Evolutionary conservation across 208 protist genomes (phyloP), one percentile per base, ranked within the genome.

Genomic region (Plasmodiophora brassicae): DNA sequence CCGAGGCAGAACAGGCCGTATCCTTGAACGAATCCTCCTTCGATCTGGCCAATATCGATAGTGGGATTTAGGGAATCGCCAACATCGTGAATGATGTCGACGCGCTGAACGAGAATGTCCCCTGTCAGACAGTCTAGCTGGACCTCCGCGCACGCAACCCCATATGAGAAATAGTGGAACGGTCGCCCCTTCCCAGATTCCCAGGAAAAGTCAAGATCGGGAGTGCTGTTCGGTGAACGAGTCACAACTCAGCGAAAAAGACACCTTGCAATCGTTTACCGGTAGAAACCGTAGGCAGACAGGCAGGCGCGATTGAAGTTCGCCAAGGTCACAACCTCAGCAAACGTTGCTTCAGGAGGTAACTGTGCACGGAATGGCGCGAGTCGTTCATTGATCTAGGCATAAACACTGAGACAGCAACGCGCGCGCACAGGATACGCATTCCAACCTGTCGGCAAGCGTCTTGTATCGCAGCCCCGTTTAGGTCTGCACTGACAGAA

Each of bases 381-480:
- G 20, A 94, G 71, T 1, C 92, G 44, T 32, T 86, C 5, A 5
- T 90, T 53, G n/a, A 94, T 85, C 72, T 90, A 71, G 20, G n/a
- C n/a, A n/a, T n/a, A n/a, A 78, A 78, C 32, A 38, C 5, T 8
- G 20, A 5, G 5, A 78, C 65, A 78, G 65, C 32, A 5, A 78
- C 5, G n/a, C 20, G n/a, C 41, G 5, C 20, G n/a, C 20, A 38
- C 5, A 5, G n/a, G 41, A 78, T 78, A n/a, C 32, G 20, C 41
- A 14, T 38, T 78, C 0, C 14, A 36, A 91, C 86, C 38, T 91
- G 72, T 86, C 87, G 0, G 78, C 94, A 95, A 0, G 94, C 94
- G 83, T 95, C 89, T 53, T 91, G 90, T 0, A 95, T 90, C 1
- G 95, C 94, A 87, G 94, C 93, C 44, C 94, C 94, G 89, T 96